phyloP scores from a whole-genome alignment of 2,329 filamentous ascomycete genomes.

The Fusarium burgessii region DNA sequence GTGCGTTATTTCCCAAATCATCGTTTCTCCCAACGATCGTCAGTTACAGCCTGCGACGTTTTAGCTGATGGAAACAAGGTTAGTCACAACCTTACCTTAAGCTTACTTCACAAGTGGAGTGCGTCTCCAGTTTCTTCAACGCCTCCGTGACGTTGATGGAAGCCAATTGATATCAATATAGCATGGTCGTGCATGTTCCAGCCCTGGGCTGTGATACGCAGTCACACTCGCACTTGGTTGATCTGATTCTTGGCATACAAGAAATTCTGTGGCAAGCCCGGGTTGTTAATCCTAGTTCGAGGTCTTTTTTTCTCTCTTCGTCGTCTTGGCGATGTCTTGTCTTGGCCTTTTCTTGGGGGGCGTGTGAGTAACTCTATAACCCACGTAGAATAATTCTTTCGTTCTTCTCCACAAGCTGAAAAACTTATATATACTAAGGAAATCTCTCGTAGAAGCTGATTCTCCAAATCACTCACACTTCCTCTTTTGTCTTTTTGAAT shows the following conservation, averaged over 20 bases:
- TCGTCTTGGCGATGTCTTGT: conserved; percentile 30
- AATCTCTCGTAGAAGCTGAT: conserved; percentile 3
- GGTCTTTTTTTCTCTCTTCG: conserved; percentile 4
- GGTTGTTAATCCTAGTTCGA: not conserved
- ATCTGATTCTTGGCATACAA: conserved; percentile 39
- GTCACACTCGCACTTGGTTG: conserved; percentile 12
- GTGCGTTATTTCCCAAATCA: conserved; percentile 15
- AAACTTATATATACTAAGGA: conserved; percentile 24
- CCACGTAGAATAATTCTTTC: conserved; percentile 5
- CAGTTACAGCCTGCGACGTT: conserved; percentile 21
- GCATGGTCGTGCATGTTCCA: not conserved
- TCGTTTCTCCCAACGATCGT: not conserved
- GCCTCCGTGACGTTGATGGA: not conserved
- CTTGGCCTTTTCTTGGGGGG: conserved; percentile 10
- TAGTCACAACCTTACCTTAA: conserved; percentile 2
- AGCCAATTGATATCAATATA: not conserved
- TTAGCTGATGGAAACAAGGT: conserved; percentile 12
- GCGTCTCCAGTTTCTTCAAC: conserved; percentile 2
- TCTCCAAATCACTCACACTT: conserved; percentile 22
- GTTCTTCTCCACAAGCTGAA: conserved; percentile 7
- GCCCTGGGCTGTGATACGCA: not conserved
- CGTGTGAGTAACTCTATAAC: conserved; percentile 10
- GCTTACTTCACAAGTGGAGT: not conserved
- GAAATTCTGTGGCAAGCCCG: conserved; percentile 25
- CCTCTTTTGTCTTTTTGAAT: not conserved